Base-by-base conservation (phyloP, 805 yeast genomes). In the Myxozyma monticola region DNA sequence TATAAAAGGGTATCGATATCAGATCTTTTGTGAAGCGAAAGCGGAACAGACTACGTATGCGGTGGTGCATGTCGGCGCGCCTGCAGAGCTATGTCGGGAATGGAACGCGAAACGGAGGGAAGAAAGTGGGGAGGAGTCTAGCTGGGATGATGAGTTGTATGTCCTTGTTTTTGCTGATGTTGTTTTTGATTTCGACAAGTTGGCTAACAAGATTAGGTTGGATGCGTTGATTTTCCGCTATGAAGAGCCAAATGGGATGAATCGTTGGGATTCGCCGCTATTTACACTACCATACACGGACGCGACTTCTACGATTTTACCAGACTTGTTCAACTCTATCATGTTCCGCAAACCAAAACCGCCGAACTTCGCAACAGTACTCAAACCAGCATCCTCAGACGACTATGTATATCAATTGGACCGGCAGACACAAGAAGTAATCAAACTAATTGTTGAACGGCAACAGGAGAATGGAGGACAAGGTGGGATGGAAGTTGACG, bases 1-100 rank as follows among this genome's bases (percentile, higher is more conserved):
- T 65, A 93, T 93, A 62, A 93, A 93, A 65, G 99, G 99, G 0
- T 89, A 90, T 66, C 74, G 99, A 53, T 93, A 93, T 68, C 99
- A 93, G 68, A 73, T 93, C 45, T 89, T 81, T 66, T 90, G 97
- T 68, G 99, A 93, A 67, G 90, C 96, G 33, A 91, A 90, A 65
- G 84, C 88, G 1, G 73, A 82, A 24, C 76, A 81, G 15, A 89
- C 97, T 0, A 83, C 93, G 1, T 84, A 87, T 56, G 85, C 95
- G 63, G 85, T 90, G 33, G 72, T 91, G 1, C 90, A 91, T 54
- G 83, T 86, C 1, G 77, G 89, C 60, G 79, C 85, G 15, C 83
- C 96, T 0, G 59, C 76, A 3, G 83, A 79, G 0, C 71, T 71
- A 14, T 83, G 93, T 60, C 60, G 74, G 8, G 76, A 79, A 49